These are phyloP conservation scores for Rachicladosporium sp. DNA, from an alignment of 2,329 filamentous ascomycete genomes.

Conservation along the genomic window DNA sequence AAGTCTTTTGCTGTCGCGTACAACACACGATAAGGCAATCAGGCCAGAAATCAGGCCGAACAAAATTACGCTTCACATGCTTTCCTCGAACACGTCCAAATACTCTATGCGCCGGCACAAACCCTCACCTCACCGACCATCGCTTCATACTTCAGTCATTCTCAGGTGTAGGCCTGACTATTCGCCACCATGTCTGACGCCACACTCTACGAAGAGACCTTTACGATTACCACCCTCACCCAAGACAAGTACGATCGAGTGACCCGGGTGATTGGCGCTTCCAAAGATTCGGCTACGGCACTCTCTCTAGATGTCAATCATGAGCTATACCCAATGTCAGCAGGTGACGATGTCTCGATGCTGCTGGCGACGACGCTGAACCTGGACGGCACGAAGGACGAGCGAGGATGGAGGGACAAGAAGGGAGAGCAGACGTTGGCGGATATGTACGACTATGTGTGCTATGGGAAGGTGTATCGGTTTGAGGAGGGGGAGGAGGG, in stretches of 20 bases:
- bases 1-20: too few relatives aligned
- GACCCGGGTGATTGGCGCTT: conserved; percentile 68
- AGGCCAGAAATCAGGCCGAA: too few relatives aligned
- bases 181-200: conserved; percentile 59
- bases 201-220: conserved; percentile 85
- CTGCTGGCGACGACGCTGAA: conserved; percentile 75
- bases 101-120: too few relatives aligned
- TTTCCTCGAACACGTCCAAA: too few relatives aligned
- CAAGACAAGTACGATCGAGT: conserved; percentile 91
- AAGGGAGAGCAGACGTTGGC: conserved; percentile 47
- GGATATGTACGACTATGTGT: conserved; percentile 79
- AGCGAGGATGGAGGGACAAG: conserved; percentile 57
- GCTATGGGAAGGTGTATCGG: conserved; percentile 77
- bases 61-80: too few relatives aligned
- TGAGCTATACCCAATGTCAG: conserved; percentile 69
- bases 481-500: conserved; percentile 67
- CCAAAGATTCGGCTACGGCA: conserved; percentile 58
- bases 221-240: conserved; percentile 69
- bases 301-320: conserved; percentile 89
- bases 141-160: too few relatives aligned
- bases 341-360: conserved; percentile 66
- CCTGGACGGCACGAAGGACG: conserved; percentile 62
- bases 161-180: not conserved
- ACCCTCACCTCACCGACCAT: too few relatives aligned
- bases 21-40: too few relatives aligned